Percentiles rank a stretch among this genome's conserved stretches.
These are phyloP conservation scores for Phytophthora capsici DNA, from an alignment of 352 stramenopile species.

Conservation along the genomic window DNA sequence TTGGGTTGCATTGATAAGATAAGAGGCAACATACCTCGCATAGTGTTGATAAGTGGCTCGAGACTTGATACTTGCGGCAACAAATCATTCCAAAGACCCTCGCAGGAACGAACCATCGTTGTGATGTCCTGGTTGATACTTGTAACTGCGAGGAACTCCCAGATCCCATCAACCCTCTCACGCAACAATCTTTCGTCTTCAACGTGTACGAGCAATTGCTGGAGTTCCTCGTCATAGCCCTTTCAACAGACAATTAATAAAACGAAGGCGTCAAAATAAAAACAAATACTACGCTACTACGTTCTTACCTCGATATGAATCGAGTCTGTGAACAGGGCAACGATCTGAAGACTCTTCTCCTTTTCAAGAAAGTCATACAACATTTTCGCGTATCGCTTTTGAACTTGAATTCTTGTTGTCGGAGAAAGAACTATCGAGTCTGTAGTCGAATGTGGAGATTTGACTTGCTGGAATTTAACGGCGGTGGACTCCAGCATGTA, in stretches of 20 bases:
- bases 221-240: slow-evolving; percentile 33
- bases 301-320: slow-evolving; percentile 30
- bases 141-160: slow-evolving; percentile 22
- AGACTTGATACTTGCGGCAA: slow-evolving; percentile 21
- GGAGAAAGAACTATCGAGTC: slow-evolving; percentile 2
- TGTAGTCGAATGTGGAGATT: slow-evolving; percentile 1
- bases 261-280: no score
- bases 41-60: slow-evolving; percentile 1
- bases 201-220: slow-evolving; percentile 35
- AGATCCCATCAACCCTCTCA: slow-evolving; percentile 25
- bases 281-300: no score
- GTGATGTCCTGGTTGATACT: slow-evolving; percentile 24
- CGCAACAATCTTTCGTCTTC: slow-evolving; percentile 39
- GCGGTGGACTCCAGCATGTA: slow-evolving; percentile 37
- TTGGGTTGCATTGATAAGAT: background rate
- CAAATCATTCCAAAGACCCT: slow-evolving; percentile 24
- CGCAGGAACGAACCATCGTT: slow-evolving; percentile 7
- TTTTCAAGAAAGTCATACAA: slow-evolving; percentile 35
- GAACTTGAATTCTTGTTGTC: slow-evolving; percentile 11
- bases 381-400: slow-evolving; percentile 31
- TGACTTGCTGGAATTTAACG: slow-evolving; percentile 24
- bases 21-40: slow-evolving; percentile 23
- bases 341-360: slow-evolving; percentile 12
- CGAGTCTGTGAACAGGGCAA: slow-evolving; percentile 22
- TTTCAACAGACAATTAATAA: background rate